These are phyloP conservation scores for Nyctanthes arbortristis DNA, from an alignment of 257 asterid genomes.

Conservation along the genomic window DNA sequence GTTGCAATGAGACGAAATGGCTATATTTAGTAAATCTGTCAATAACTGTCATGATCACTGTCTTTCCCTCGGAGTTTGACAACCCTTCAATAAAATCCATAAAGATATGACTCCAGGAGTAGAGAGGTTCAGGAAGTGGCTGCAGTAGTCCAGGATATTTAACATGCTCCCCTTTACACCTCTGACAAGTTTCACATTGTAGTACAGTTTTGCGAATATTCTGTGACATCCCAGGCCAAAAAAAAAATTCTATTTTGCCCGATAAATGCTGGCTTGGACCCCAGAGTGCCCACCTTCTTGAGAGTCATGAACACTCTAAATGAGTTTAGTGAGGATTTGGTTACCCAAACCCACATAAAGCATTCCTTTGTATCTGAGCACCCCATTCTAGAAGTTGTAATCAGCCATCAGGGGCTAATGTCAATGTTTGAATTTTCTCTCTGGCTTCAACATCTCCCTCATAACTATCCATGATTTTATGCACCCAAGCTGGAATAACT, in stretches of 20 bases:
- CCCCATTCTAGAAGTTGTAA: too few relatives aligned
- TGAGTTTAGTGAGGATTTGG: rapidly evolving
- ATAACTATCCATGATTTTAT: neutral
- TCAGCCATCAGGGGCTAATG: too few relatives aligned
- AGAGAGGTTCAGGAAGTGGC: neutral
- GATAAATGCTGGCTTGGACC: neutral
- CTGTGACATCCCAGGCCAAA: neutral
- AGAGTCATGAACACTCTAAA: neutral
- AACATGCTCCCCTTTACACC: neutral
- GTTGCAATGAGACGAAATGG: neutral
- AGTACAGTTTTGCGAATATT: neutral
- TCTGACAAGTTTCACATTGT: neutral
- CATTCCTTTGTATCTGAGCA: neutral
- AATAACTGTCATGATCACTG: neutral
- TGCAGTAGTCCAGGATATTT: neutral
- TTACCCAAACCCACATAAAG: neutral
- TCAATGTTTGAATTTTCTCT: too few relatives aligned
- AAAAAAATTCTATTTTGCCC: neutral
- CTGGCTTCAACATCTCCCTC: neutral
- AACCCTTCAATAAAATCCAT: slow-evolving; percentile 19
- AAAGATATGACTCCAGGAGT: neutral
- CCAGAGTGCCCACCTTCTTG: slow-evolving; percentile 14
- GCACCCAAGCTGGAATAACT: neutral
- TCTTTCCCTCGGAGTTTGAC: neutral
- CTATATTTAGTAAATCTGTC: neutral